phyloP scores from a whole-genome alignment of 768 basidiomycete genomes.

The Mycena epipterygia region DNA sequence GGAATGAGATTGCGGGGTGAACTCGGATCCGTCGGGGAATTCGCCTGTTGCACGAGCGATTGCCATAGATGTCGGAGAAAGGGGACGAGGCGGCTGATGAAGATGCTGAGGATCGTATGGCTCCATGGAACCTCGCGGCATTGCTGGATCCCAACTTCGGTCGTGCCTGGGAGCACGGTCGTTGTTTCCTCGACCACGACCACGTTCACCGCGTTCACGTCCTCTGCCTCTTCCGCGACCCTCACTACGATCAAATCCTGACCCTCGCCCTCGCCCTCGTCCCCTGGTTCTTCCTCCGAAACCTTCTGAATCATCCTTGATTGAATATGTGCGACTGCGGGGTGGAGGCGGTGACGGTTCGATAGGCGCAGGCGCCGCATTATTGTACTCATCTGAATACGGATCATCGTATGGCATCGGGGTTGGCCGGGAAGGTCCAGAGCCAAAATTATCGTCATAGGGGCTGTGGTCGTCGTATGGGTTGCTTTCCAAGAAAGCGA shows the following conservation, averaged over 20 bases:
- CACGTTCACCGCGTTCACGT: conserved; percentile 47
- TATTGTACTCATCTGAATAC: conserved; percentile 66
- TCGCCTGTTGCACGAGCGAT: conserved; percentile 63
- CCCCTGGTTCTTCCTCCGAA: conserved; percentile 30
- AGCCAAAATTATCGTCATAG: conserved; percentile 75
- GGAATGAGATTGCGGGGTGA: conserved; percentile 30
- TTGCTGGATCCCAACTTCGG: conserved; percentile 31
- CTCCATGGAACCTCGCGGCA: conserved; percentile 40
- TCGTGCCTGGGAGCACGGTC: conserved; percentile 24
- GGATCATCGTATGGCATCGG: conserved; percentile 88
- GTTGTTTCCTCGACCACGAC: conserved; percentile 30
- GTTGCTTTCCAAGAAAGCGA: conserved; percentile 64
- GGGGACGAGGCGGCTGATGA: conserved; percentile 39
- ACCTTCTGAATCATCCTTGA: conserved; percentile 9
- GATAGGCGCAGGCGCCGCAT: conserved; percentile 34
- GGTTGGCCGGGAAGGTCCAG: conserved; percentile 70
- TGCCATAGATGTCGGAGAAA: conserved; percentile 62
- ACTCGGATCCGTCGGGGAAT: conserved; percentile 41
- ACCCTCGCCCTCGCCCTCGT: conserved; percentile 54
- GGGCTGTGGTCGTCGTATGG: conserved; percentile 77
- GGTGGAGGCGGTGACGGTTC: conserved; percentile 33
- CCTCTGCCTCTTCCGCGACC: conserved; percentile 45
- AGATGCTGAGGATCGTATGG: conserved; percentile 45
- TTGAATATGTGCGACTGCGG: conserved; percentile 15
- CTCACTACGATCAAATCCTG: conserved; percentile 46